Percentiles rank a stretch among this genome's conserved stretches.
Conservation (phyloP, 345 rosid species). For the Geranium brycei region DNA sequence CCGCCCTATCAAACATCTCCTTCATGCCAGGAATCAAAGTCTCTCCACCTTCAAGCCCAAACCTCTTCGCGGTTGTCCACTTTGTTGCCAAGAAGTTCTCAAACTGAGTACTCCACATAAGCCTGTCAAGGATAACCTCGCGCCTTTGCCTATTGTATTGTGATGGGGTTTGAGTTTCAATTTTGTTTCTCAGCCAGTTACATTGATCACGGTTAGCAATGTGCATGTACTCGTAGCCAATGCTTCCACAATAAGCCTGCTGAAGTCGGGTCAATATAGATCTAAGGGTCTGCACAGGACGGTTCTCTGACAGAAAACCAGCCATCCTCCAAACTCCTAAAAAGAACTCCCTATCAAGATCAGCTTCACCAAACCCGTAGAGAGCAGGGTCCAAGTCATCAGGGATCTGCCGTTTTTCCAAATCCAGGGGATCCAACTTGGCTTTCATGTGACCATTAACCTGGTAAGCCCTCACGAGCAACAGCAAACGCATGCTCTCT, state of each 20-base stretch:
- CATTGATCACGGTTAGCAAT: conserved; percentile 70
- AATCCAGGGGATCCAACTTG: conserved; percentile 55
- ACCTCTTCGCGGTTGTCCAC: conserved; percentile 80
- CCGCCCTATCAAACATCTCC: conserved; percentile 72
- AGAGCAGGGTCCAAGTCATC: conserved; percentile 56
- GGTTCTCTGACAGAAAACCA: conserved; percentile 73
- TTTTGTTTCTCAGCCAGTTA: conserved; percentile 78
- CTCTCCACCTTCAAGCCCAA: conserved; percentile 90
- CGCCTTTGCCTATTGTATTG: conserved; percentile 59
- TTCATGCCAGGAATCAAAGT: conserved; percentile 84
- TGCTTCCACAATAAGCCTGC: conserved; percentile 78
- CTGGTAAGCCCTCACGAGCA: conserved; percentile 73
- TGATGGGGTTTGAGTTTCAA: conserved; percentile 67
- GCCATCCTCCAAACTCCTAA: conserved; percentile 73
- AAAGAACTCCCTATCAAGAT: conserved; percentile 69
- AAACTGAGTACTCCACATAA: conserved; percentile 72
- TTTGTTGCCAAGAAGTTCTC: conserved; percentile 79
- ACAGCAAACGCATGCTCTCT: conserved; percentile 73
- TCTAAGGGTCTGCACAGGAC: conserved; percentile 70
- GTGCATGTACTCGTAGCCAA: conserved; percentile 77
- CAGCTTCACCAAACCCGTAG: conserved; percentile 57
- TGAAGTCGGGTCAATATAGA: conserved; percentile 62
- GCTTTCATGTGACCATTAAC: conserved; percentile 87
- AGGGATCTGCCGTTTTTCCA: conserved; percentile 59
- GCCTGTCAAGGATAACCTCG: conserved; percentile 66